Evolutionary conservation across 2,329 filamentous ascomycete species (phyloP).

Genomic region (Exophiala lecanii-corni): DNA sequence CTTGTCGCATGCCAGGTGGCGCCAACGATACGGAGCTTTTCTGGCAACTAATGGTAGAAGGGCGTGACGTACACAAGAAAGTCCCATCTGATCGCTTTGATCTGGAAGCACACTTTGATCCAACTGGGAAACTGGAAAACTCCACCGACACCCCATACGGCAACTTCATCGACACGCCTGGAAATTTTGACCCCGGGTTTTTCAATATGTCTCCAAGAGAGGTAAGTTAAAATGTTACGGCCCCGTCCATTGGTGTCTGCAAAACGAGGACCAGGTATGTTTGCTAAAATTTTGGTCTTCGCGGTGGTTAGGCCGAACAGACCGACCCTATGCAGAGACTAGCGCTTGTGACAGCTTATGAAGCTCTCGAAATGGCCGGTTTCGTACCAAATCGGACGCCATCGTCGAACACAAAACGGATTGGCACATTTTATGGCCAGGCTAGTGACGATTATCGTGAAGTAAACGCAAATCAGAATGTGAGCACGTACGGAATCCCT

Average conservation of each 20-base stretch:
- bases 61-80: constrained; percentile 29
- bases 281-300: too few relatives aligned
- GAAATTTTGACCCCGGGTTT: constrained; percentile 36
- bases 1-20: constrained; percentile 62
- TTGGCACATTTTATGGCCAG: constrained; percentile 61
- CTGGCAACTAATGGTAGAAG: constrained; percentile 35
- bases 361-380: constrained; percentile 69
- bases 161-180: constrained; percentile 36
- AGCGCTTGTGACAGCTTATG: constrained; percentile 68
- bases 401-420: constrained; percentile 52
- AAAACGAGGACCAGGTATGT: too few relatives aligned
- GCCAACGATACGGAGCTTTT: constrained; percentile 23
- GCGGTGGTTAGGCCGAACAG: constrained; percentile 3
- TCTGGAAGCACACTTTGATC: constrained; percentile 31
- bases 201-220: constrained; percentile 36
- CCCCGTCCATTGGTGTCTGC: too few relatives aligned
- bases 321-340: constrained; percentile 46
- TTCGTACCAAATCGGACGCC: constrained; percentile 63
- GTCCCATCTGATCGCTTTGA: constrained; percentile 35
- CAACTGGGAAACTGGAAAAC: constrained; percentile 32
- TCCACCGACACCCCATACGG: constrained; percentile 32
- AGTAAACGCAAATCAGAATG: constrained; percentile 24
- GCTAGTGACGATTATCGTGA: constrained; percentile 29
- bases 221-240: too few relatives aligned
- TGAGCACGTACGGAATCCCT: constrained; percentile 28